Evolutionary conservation across 2,329 filamentous ascomycete genomes (phyloP), one percentile per base, ranked within the genome.

Genomic region (Trematosphaeria pertusa): DNA sequence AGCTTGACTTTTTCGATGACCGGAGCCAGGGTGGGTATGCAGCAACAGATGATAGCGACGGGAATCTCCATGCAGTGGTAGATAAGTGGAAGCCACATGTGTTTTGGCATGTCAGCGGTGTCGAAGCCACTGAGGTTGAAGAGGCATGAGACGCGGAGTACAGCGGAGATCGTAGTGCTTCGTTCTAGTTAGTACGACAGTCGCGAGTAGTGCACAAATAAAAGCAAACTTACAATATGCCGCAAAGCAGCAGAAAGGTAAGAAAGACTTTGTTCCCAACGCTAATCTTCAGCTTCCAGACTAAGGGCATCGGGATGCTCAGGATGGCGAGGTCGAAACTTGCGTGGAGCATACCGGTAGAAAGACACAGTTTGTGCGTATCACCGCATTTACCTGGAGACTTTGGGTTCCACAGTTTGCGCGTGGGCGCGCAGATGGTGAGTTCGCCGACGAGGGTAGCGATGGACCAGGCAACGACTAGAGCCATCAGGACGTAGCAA

Each of bases 221-320:
- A 40, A 3, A 30, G 4, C 4, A 6, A 15, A 40, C 37, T 40
- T 19, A 40, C 37, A 40, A 28, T 12, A 20, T 18, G 17, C 37
- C 37, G 22, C 14, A 31, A 17, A 40, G 28, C 9, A 30, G 14
- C 24, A 40, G 28, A 40, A 40, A 8, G 17, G 14, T 15, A 19
- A 35, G n/a, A 9, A 17, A 35, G 24, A 38, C n/a, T 20, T 38
- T 45, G 35, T 31, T 45, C 5, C n/a, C 17, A 17, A 15, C 30
- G n/a, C 14, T 31, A 12, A 22, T 44, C 11, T 44, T 24, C 32
- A 45, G 22, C 10, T 34, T 37, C 42, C 34, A 45, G 5, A 38
- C 32, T 5, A 45, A 22, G 10, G 42, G 42, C 15, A 38, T 18
- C 12, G 35, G 34, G 15, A 45, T 28, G n/a, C 32, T 17, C 14